These are phyloP conservation scores for Polygonum aviculare DNA, from an alignment of 148 eudicot genomes.

Conservation along the genomic window DNA sequence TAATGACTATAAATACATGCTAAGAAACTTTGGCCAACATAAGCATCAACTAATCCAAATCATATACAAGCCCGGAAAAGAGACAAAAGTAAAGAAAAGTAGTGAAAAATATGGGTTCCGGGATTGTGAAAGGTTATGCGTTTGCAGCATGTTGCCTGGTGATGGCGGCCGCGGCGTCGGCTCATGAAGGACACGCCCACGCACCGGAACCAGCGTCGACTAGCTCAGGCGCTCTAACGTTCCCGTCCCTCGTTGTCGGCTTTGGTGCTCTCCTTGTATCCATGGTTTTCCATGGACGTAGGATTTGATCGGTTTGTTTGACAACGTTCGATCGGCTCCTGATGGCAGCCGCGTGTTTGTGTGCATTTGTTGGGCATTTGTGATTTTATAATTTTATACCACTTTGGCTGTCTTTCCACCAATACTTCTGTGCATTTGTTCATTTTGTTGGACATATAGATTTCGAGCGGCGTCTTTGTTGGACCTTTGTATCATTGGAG, in stretches of 20 bases:
- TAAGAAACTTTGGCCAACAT: too few species aligned
- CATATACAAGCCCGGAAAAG: not conserved
- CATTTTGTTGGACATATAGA: not conserved
- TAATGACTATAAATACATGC: not conserved
- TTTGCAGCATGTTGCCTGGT: not conserved
- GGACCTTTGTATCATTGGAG: too few species aligned
- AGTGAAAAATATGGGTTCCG: not conserved
- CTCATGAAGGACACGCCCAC: not conserved
- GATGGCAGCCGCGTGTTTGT: not conserved
- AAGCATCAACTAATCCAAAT: not conserved
- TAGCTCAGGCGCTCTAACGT: not conserved
- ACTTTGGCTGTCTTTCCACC: not conserved
- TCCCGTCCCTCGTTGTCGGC: not conserved
- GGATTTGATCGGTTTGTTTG: not conserved
- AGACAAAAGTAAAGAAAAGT: not conserved
- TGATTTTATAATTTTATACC: not conserved
- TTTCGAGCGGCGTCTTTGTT: too few species aligned
- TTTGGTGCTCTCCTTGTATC: not conserved
- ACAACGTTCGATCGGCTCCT: not conserved
- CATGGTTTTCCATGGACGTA: not conserved
- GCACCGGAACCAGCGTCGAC: not conserved
- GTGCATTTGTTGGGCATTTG: not conserved
- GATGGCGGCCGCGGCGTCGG: not conserved
- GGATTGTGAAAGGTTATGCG: not conserved
- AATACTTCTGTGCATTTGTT: not conserved